Evolutionary conservation across 2,329 filamentous ascomycete genomes (phyloP), one percentile per base, ranked within the genome.

Genomic region (Colletotrichum sp.): DNA sequence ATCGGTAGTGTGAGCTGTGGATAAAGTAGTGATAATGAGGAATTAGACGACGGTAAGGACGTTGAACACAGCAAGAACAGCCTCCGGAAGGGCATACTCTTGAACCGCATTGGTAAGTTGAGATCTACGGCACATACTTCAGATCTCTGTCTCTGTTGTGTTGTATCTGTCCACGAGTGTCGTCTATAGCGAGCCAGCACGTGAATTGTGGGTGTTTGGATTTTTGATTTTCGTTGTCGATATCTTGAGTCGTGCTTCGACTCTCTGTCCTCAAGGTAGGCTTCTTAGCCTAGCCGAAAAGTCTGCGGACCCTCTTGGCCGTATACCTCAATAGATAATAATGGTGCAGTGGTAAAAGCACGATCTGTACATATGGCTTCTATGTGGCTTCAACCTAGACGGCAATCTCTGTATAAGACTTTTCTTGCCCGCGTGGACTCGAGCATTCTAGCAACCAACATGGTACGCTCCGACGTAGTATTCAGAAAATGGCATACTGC

Each of bases 271-370:
- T 52, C 44, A 52, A 21, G 44, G 10, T 52, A 52, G n/a, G n/a
- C 44, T 13, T 49, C 44, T 21, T 3, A 0, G 10, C 44, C 44
- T 21, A 49, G 6, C n/a, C 10, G 44, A 21, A 21, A 21, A 52
- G 44, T 52, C 3, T 49, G 13, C 2, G 4, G 6, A n/a, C 3
- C 39, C 18, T 49, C 5, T 49, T 18, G 39, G 1, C 39, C 5
- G 10, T n/a, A 8, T n/a, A 9, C 18, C 18, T 49, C 39, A 21
- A 21, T 52, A n/a, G 10, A 26, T 26, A 26, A 26, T 26, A 44
- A 44, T n/a, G 9, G 3, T 2, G 1, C 3, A 21, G n/a, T 21
- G 2, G n/a, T 49, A 7, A 21, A 7, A 1, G 1, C 44, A 52
- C 2, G 44, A 52, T 6, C 6, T 21, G 18, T 49, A 3, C 1